Evolutionary conservation across 495 filamentous ascomycete species (phyloP).

Genomic region (Xylaria cubensis): DNA sequence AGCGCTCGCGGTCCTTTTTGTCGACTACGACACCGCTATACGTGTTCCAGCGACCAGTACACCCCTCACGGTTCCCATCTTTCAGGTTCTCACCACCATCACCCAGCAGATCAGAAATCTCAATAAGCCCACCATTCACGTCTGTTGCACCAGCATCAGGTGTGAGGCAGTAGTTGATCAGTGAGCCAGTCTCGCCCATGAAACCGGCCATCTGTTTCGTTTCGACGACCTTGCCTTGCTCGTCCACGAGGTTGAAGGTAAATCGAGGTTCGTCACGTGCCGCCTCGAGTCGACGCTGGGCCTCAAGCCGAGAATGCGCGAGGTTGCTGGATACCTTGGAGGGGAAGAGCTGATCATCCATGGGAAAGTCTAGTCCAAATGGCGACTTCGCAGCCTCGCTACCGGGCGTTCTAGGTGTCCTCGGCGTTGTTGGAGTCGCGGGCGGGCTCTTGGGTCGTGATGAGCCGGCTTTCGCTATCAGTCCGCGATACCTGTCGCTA

Average conservation of each 20-base stretch:
- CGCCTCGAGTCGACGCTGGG: slow-evolving; percentile 63
- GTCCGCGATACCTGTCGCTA: slow-evolving; percentile 47
- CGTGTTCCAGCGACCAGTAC: slow-evolving; percentile 64
- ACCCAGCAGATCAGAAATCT: slow-evolving; percentile 57
- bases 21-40: slow-evolving; percentile 31
- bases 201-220: slow-evolving; percentile 61
- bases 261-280: slow-evolving; percentile 60
- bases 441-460: slow-evolving; percentile 33
- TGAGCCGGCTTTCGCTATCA: slow-evolving; percentile 38
- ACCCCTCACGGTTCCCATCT: slow-evolving; percentile 50
- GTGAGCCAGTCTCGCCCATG: slow-evolving; percentile 62
- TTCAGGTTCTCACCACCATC: slow-evolving; percentile 51
- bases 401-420: slow-evolving; percentile 36
- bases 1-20: slow-evolving; percentile 51
- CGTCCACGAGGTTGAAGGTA: slow-evolving; percentile 59
- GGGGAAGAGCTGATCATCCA: slow-evolving; percentile 38
- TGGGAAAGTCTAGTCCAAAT: slow-evolving; percentile 36
- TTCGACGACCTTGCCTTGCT: slow-evolving; percentile 52
- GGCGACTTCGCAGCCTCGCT: slow-evolving; percentile 32
- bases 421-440: slow-evolving; percentile 35
- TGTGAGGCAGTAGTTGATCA: slow-evolving; percentile 63
- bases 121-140: slow-evolving; percentile 59
- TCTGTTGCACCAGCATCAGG: slow-evolving; percentile 65
- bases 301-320: slow-evolving; percentile 57
- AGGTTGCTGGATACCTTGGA: slow-evolving; percentile 54